Evolutionary conservation across 2,329 filamentous ascomycete species (phyloP).

Genomic region (Juglanconis oblonga): DNA sequence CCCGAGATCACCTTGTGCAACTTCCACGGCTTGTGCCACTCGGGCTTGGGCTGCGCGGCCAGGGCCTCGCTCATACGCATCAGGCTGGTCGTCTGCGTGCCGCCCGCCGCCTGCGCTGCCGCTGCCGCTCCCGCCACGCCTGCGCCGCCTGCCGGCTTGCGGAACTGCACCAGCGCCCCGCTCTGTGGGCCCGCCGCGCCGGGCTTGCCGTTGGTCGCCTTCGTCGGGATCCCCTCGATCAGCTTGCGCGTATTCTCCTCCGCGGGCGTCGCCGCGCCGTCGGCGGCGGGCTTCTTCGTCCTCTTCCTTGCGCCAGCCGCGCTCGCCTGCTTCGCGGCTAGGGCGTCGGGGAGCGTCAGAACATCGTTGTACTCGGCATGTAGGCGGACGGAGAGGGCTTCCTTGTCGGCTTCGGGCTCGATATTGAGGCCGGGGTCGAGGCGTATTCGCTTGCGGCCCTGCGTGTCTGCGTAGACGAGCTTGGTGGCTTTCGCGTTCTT

Average conservation of each 20-base stretch:
- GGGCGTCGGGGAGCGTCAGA: constrained; percentile 69
- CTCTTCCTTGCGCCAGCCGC: constrained; percentile 61
- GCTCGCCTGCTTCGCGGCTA: constrained; percentile 76
- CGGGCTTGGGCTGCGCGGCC: constrained; percentile 61
- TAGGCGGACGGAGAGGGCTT: constrained; percentile 56
- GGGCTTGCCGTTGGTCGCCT: constrained; percentile 25
- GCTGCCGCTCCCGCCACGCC: constrained; percentile 22
- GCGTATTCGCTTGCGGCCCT: constrained; percentile 30
- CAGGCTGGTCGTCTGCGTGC: constrained; percentile 35
- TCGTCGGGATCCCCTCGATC: constrained; percentile 61
- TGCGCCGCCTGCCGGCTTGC: constrained; percentile 21
- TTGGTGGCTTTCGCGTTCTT: constrained; percentile 40
- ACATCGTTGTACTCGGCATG: constrained; percentile 75
- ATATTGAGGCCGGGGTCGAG: constrained; percentile 35
- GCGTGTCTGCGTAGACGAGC: constrained; percentile 34
- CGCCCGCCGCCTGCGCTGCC: constrained; percentile 23
- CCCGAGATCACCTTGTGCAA: constrained; percentile 96
- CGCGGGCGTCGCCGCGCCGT: constrained; percentile 27
- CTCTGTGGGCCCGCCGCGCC: constrained; percentile 25
- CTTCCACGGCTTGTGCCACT: constrained; percentile 99
- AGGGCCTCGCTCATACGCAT: constrained; percentile 28
- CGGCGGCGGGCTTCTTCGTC: constrained; percentile 48
- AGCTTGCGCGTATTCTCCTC: constrained; percentile 58
- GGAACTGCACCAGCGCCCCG: constrained; percentile 34
- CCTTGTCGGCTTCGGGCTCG: constrained; percentile 37